phyloP scores from a whole-genome alignment of 2,329 filamentous ascomycete genomes.

The Apiospora saccharicola region DNA sequence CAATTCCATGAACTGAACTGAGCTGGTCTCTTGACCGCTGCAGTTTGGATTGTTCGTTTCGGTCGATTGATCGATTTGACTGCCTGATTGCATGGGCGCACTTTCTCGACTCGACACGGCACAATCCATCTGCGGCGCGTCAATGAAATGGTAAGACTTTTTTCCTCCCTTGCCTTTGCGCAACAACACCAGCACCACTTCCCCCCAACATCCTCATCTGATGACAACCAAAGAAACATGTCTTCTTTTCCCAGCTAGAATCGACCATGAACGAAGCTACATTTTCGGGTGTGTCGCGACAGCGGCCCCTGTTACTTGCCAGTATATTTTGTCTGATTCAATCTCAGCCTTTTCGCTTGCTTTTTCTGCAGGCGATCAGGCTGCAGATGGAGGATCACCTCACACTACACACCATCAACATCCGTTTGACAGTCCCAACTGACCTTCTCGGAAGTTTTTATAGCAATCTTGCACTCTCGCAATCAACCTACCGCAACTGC shows the following conservation, averaged over 20 bases:
- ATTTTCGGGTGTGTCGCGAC: conserved; percentile 62
- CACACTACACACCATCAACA: background rate
- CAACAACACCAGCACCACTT: background rate
- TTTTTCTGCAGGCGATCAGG: conserved; percentile 7
- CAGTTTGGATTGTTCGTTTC: background rate
- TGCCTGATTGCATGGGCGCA: background rate
- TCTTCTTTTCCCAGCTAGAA: conserved; percentile 88
- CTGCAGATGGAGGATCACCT: conserved; percentile 23
- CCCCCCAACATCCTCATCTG: conserved; percentile 57
- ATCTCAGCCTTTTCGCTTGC: conserved; percentile 14
- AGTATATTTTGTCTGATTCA: conserved; percentile 82
- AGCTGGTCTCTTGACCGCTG: background rate
- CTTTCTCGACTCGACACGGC: background rate
- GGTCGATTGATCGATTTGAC: background rate
- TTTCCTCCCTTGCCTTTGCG: conserved; percentile 19
- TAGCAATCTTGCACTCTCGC: background rate
- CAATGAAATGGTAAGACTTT: conserved; percentile 16
- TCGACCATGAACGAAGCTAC: conserved; percentile 76
- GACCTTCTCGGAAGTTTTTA: background rate
- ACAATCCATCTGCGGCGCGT: conserved; percentile 10
- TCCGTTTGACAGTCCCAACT: conserved; percentile 12
- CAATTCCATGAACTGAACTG: background rate
- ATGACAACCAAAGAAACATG: conserved; percentile 73
- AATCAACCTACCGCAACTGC: background rate
- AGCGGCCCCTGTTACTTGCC: conserved; percentile 83